Conservation (phyloP, 495 filamentous ascomycete genomes). For the Penicillium argentinense region DNA sequence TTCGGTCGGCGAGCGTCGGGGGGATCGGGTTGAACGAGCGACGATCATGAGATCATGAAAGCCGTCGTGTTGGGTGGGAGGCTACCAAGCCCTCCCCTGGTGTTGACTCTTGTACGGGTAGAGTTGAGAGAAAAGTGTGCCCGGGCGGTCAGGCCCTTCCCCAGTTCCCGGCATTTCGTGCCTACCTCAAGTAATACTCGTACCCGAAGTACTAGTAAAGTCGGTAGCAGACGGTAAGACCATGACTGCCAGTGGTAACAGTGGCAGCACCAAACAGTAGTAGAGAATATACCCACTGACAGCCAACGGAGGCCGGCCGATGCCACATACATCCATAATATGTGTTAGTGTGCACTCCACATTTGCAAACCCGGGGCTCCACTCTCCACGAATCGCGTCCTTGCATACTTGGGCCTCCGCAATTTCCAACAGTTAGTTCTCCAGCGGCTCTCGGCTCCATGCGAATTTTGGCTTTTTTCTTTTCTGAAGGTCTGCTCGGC, state of each 20-base stretch:
- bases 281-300: too few species aligned
- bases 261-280: too few species aligned
- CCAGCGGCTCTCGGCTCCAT: slow-evolving; percentile 25
- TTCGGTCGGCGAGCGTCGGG: slow-evolving; percentile 5
- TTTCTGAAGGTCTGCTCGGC: slow-evolving; percentile 10
- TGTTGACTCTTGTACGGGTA: too few species aligned
- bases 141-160: too few species aligned
- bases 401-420: slow-evolving; percentile 28
- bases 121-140: too few species aligned
- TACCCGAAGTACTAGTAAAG: too few species aligned
- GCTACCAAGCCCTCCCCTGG: too few species aligned
- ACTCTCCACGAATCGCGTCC: slow-evolving; percentile 29
- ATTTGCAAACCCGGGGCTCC: slow-evolving; percentile 22
- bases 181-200: too few species aligned
- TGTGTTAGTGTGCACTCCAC: not conserved
- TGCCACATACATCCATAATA: not conserved
- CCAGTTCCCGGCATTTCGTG: too few species aligned
- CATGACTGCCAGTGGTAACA: too few species aligned
- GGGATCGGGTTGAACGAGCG: slow-evolving; percentile 8
- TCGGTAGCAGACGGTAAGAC: too few species aligned
- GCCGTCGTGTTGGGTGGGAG: not conserved
- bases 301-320: too few species aligned
- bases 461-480: slow-evolving; percentile 12
- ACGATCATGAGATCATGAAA: slow-evolving; percentile 19
- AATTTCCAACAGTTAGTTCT: slow-evolving; percentile 19